Conservation (phyloP, 2,329 filamentous ascomycete species). For the Diaporthe sp. region DNA sequence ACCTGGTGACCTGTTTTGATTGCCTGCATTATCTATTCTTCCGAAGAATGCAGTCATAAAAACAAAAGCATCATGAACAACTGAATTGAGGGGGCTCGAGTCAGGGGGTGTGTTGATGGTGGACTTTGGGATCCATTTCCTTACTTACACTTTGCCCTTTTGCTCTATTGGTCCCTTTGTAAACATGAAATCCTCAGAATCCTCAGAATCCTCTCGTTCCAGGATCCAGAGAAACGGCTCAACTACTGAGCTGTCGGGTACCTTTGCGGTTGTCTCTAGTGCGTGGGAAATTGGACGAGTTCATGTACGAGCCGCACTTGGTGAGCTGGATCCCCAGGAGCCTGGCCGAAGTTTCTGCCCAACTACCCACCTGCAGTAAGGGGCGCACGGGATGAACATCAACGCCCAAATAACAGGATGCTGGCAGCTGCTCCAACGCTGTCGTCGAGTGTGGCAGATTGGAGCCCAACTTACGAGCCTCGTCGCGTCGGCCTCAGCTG, state of each 20-base stretch:
- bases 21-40: neutral
- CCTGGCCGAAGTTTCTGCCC: conserved; percentile 2
- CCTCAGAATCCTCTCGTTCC: neutral
- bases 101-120: neutral
- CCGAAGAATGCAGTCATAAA: neutral
- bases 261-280: neutral
- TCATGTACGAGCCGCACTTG: neutral
- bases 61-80: neutral
- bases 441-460: neutral
- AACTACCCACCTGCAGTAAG: conserved; percentile 5
- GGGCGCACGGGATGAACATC: neutral
- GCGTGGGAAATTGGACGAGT: neutral
- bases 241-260: neutral
- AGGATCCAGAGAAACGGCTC: neutral
- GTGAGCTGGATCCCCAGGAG: neutral
- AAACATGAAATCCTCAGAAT: neutral
- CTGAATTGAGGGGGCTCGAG: neutral
- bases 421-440: conserved; percentile 1
- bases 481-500: neutral
- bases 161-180: neutral
- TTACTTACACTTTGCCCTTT: neutral
- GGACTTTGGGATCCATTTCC: neutral
- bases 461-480: conserved; percentile 10
- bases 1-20: neutral
- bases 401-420: neutral